phyloP scores from a whole-genome alignment of 2,329 filamentous ascomycete species.

The Corinectria fuckeliana region DNA sequence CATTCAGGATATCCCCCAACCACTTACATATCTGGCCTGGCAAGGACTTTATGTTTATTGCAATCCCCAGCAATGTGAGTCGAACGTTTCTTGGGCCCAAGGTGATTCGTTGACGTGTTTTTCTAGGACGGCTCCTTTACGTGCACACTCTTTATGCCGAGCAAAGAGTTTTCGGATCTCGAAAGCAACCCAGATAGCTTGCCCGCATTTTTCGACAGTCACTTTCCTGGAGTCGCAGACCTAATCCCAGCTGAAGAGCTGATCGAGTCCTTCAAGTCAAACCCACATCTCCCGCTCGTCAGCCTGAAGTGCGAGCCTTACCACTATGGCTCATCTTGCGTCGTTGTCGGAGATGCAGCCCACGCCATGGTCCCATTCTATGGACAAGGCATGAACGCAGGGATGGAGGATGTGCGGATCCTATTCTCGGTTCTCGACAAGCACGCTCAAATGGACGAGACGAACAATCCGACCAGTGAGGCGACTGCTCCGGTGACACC shows the following conservation, averaged over 20 bases:
- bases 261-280: slow-evolving; percentile 74
- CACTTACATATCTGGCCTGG: slow-evolving; percentile 98
- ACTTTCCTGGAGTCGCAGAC: slow-evolving; percentile 86
- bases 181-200: slow-evolving; percentile 67
- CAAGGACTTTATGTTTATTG: slow-evolving; percentile 96
- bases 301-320: slow-evolving; percentile 92
- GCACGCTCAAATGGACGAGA: slow-evolving; percentile 56
- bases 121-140: slow-evolving; percentile 87
- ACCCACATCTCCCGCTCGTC: slow-evolving; percentile 91
- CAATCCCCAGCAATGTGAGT: slow-evolving; percentile 75
- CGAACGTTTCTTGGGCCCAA: background rate
- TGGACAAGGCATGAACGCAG: slow-evolving; percentile 97
- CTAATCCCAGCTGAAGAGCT: slow-evolving; percentile 74
- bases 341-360: slow-evolving; percentile 91
- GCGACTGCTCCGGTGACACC: slow-evolving; percentile 51
- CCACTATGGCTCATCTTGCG: slow-evolving; percentile 76
- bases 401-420: slow-evolving; percentile 90
- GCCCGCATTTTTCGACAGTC: slow-evolving; percentile 75
- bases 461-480: slow-evolving; percentile 48
- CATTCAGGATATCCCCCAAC: slow-evolving; percentile 85
- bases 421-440: slow-evolving; percentile 84
- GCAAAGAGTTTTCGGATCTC: slow-evolving; percentile 70
- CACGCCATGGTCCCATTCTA: slow-evolving; percentile 99
- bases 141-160: slow-evolving; percentile 89
- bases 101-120: slow-evolving; percentile 25